Base-by-base conservation (phyloP, 2,329 filamentous ascomycete species). In the Apiospora marii region DNA sequence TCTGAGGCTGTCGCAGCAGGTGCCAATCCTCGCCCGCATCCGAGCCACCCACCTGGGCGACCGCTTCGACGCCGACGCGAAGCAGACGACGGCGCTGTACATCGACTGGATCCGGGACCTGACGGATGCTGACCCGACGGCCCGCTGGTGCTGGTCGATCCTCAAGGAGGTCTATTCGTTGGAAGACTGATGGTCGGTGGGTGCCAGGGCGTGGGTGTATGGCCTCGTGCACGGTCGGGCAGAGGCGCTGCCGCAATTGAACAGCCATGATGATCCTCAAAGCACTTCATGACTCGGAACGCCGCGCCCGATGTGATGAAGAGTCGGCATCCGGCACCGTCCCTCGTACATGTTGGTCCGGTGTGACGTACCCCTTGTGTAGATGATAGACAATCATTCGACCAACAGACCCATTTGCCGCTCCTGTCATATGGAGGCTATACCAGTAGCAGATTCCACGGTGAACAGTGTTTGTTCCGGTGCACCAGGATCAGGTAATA, bases 21-120 rank as follows among this genome's bases (percentile, higher is more conserved):
- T 88, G 64, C 84, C 84, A 0, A 85, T 88, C 72, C 77, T 92
- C 51, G 76, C 80, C 34, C 81, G 84, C 30, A 88, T 91, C 72
- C 83, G 87, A 53, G 81, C 83, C 19, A 83, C 85, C 19, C 78
- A 88, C 49, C 87, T 86, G 74, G 86, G 84, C 10, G 80, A 82
- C 24, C 77, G 77, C 3, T 89, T 91, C 73, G 88, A 90, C 72
- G 78, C 85, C 22, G 85, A 89, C 67, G 83, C 83, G n/a, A 78
- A 81, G 5, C 81, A 86, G 75, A 90, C 87, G 19, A 83, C 87
- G 0, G 79, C 81, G 4, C 76, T 89, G 68, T 90, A 90, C 79
- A 79, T 91, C 68, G 87, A 90, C 72, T 92, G 90, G 89, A 82
- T 92, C 69, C 80, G 85, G 68, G 90, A 92, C 76, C 82, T 91